A percentile compares a stretch with the other conserved stretches of the same genome.
These are phyloP conservation scores for Didymellaceae sp. DNA, from an alignment of 2,329 filamentous ascomycete genomes.

Conservation along the genomic window DNA sequence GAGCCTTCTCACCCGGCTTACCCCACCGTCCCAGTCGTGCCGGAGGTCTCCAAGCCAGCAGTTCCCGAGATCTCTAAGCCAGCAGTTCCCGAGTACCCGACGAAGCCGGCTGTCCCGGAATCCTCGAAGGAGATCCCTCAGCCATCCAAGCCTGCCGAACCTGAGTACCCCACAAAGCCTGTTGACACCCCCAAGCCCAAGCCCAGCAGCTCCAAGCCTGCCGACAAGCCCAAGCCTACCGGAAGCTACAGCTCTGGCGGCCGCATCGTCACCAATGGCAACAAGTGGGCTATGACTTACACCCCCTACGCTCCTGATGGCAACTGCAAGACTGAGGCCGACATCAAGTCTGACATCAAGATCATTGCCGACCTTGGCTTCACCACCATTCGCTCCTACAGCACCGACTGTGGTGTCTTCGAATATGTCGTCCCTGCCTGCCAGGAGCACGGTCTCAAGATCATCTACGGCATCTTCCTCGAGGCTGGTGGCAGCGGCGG, in stretches of 20 bases:
- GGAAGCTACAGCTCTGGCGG: slow-evolving; percentile 30
- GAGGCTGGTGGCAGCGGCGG: slow-evolving; percentile 62
- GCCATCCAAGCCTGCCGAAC: slow-evolving; percentile 13
- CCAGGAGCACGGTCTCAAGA: slow-evolving; percentile 69
- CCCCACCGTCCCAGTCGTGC: slow-evolving; percentile 10
- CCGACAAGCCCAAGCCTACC: slow-evolving; percentile 40
- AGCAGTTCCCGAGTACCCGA: slow-evolving; percentile 12
- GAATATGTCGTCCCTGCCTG: slow-evolving; percentile 75
- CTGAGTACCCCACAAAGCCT: slow-evolving; percentile 15
- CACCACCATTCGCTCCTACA: slow-evolving; percentile 81
- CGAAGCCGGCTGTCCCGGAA: slow-evolving; percentile 8
- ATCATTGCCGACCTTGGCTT: slow-evolving; percentile 58
- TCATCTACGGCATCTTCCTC: slow-evolving; percentile 91
- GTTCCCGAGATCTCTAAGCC: slow-evolving; percentile 19
- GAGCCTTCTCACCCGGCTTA: slow-evolving; percentile 17
- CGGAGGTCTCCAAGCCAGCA: slow-evolving; percentile 19
- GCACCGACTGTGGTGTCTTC: slow-evolving; percentile 86
- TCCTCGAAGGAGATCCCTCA: slow-evolving; percentile 22
- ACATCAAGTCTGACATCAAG: slow-evolving; percentile 51
- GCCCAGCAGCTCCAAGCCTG: slow-evolving; percentile 30
- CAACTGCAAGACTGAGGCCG: slow-evolving; percentile 51
- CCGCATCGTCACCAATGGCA: slow-evolving; percentile 50
- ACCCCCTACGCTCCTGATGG: slow-evolving; percentile 54
- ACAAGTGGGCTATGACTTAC: slow-evolving; percentile 59
- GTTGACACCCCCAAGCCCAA: slow-evolving; percentile 23